Base-by-base conservation (phyloP, 352 stramenopile species). In the Phytophthora agathidicida region DNA sequence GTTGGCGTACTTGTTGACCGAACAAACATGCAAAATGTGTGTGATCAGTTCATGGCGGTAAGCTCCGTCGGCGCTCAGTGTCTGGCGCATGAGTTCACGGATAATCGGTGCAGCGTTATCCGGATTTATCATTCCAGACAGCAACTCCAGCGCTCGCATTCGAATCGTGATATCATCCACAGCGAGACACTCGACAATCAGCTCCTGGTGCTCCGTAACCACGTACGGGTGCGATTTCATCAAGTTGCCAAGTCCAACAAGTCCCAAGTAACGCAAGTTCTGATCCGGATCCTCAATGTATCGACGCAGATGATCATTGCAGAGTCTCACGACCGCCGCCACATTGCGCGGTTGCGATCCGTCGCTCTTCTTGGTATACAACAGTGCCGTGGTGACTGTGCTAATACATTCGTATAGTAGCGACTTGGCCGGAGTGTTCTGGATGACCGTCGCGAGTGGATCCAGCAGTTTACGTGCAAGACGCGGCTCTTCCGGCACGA, bases 101-200 rank as follows among this genome's bases (percentile, higher is more conserved):
- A 99, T 97, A 45, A 99, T 92, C 37, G 98, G 96, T 6, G 94
- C 84, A 4, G 99, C 84, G 38, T 99, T 99, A 26, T 97, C 91
- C 20, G 94, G 86, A 11, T 91, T 98, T 7, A 98, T 94, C 94
- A 99, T 99, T 7, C 89, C 82, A 1, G 81, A 86, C 1, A 99
- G 67, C 44, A 99, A 80, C 61, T 99, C 95, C 7, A 99, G 74
- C n/a, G 98, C 86, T 23, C 97, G 85, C 60, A 98, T 98, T 5
- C 98, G 94, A 65, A 99, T 99, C 10, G 98, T 99, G 17, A 99
- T 96, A 74, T 99, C 98, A 44, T 99, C 97, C 51, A 99, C 97
- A 5, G 82, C 89, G 4, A 99, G 77, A 73, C 98, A 99, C 46
- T 91, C 78, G 32, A 99, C 85, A 48, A 99, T 98, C 7, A 99